A percentile compares a stretch with the other conserved stretches of the same genome.
phyloP scores from a whole-genome alignment of 2,329 filamentous ascomycete genomes.

The Graphiopsis chlorocephala region DNA sequence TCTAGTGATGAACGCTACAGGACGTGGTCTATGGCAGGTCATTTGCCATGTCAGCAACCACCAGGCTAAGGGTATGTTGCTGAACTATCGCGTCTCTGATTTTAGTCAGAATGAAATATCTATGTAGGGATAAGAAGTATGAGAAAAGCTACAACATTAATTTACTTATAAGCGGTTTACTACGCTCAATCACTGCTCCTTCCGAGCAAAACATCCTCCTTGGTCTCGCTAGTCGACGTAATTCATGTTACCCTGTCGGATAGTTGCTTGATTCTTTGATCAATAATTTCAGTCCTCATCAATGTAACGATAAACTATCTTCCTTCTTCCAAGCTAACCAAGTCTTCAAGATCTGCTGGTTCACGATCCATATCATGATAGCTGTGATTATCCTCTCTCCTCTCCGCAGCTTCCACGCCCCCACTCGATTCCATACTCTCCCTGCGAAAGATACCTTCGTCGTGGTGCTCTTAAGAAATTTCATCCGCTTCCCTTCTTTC shows the following conservation, averaged over 20 bases:
- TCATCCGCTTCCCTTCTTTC: neutral
- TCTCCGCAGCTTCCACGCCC: neutral
- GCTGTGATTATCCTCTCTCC: neutral
- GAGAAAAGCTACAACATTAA: neutral
- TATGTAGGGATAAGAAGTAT: neutral
- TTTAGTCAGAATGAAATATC: neutral
- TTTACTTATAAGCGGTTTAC: neutral
- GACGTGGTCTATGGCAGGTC: slow-evolving; percentile 27
- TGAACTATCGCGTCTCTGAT: slow-evolving; percentile 20
- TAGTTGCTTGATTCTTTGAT: neutral
- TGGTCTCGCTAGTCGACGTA: neutral
- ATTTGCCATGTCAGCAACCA: slow-evolving; percentile 28
- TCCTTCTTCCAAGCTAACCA: neutral
- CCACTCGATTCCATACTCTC: neutral
- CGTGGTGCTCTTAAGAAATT: neutral
- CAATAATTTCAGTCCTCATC: neutral
- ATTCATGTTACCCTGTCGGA: neutral
- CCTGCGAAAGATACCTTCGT: neutral
- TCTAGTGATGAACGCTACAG: slow-evolving; percentile 28
- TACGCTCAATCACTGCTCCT: neutral
- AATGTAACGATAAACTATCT: neutral
- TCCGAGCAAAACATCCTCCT: neutral
- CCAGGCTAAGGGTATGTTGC: slow-evolving; percentile 25
- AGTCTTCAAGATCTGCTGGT: neutral
- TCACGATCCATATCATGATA: neutral